Evolutionary conservation across 768 basidiomycete genomes (phyloP).

Genomic region (Mycena epipterygia): DNA sequence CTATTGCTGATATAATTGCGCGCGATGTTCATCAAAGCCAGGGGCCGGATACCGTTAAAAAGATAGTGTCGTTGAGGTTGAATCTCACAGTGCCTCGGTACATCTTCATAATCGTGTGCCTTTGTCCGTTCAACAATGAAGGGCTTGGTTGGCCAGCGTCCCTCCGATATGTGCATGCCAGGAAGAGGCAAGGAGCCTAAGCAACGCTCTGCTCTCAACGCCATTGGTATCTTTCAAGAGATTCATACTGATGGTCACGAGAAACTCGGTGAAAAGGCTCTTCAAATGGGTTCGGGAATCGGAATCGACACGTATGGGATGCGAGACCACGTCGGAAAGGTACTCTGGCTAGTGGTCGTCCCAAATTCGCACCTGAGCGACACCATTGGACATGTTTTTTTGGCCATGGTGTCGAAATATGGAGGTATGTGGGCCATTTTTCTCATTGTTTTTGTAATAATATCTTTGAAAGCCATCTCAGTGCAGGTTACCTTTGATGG

Average conservation of each 20-base stretch:
- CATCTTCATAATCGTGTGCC: neutral
- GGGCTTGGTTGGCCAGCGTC: conserved; percentile 6
- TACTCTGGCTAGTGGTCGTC: too few species aligned
- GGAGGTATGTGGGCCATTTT: neutral
- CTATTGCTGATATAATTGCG: conserved; percentile 1
- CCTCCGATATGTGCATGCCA: conserved; percentile 12
- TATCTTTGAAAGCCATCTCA: conserved; percentile 1
- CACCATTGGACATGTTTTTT: conserved; percentile 22
- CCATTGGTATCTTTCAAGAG: conserved; percentile 17
- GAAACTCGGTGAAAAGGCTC: conserved; percentile 22
- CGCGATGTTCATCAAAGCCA: conserved; percentile 17
- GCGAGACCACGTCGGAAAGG: conserved; percentile 14
- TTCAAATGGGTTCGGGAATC: conserved; percentile 13
- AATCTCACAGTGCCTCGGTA: conserved; percentile 20
- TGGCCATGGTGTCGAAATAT: conserved; percentile 5
- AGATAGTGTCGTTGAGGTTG: conserved; percentile 9
- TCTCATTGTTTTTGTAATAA: neutral
- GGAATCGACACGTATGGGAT: conserved; percentile 31
- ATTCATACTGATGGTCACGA: conserved; percentile 23
- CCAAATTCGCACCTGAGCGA: conserved; percentile 14
- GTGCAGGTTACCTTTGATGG: conserved; percentile 24
- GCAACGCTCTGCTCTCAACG: conserved; percentile 2
- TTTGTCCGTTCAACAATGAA: conserved; percentile 20
- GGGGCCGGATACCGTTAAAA: conserved; percentile 18
- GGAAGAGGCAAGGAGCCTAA: neutral